Evolutionary conservation across 805 yeast species (phyloP).

Genomic region (Teunomyces atbi): DNA sequence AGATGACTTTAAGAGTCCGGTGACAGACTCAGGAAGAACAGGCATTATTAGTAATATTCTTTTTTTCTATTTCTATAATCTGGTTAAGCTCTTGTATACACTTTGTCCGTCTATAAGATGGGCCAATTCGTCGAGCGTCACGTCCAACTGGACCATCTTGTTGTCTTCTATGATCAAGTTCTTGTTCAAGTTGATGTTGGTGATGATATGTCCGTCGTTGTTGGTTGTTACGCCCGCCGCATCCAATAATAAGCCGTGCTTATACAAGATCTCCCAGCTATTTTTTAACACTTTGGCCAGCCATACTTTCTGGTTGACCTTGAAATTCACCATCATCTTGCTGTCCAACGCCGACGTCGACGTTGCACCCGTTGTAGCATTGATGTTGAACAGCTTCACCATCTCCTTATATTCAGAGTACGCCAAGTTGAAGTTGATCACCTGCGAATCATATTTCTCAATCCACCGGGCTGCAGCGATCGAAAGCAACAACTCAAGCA

Average conservation of each 20-base stretch:
- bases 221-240: constrained; percentile 42
- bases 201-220: constrained; percentile 35
- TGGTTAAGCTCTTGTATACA: constrained; percentile 21
- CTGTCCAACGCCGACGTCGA: constrained; percentile 36
- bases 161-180: constrained; percentile 40
- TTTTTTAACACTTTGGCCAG: constrained; percentile 56
- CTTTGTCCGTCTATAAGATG: constrained; percentile 21
- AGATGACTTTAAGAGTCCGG: constrained; percentile 52
- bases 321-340: constrained; percentile 30
- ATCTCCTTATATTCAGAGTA: constrained; percentile 70
- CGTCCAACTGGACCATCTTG: constrained; percentile 50
- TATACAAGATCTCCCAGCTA: constrained; percentile 72
- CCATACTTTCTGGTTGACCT: constrained; percentile 52
- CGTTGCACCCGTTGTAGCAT: constrained; percentile 28
- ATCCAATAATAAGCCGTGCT: constrained; percentile 52
- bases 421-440: constrained; percentile 73
- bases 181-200: constrained; percentile 27
- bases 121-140: constrained; percentile 52
- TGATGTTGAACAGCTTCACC: constrained; percentile 44
- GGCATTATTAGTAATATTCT: not conserved
- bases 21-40: constrained; percentile 35
- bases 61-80: constrained; percentile 11
- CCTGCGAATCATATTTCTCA: constrained; percentile 53
- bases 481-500: constrained; percentile 66
- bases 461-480: constrained; percentile 75